These are phyloP conservation scores for Lachancea cidri DNA, from an alignment of 805 yeast genomes.

Conservation along the genomic window DNA sequence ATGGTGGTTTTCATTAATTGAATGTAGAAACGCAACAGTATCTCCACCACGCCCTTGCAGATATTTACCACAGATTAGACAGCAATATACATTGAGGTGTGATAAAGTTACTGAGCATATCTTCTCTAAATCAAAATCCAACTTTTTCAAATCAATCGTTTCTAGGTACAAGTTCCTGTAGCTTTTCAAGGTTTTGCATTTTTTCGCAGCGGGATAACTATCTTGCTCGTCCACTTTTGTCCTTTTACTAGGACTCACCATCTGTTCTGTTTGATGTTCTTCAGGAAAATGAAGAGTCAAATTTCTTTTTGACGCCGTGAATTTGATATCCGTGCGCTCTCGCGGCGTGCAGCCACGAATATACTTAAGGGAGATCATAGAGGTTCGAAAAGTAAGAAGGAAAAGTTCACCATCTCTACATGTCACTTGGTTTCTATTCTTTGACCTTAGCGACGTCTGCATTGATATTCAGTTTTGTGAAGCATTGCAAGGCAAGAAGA, in stretches of 20 bases:
- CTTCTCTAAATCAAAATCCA: conserved; percentile 68
- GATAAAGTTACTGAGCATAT: conserved; percentile 61
- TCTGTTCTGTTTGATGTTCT: neutral
- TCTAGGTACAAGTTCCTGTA: conserved; percentile 15
- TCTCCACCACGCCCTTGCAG: conserved; percentile 58
- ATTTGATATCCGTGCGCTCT: neutral
- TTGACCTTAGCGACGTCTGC: neutral
- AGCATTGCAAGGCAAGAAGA: neutral
- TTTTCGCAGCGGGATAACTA: neutral
- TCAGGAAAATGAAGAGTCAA: neutral
- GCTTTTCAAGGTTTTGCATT: neutral
- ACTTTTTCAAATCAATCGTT: conserved; percentile 28
- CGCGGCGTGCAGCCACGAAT: neutral
- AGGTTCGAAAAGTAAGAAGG: neutral
- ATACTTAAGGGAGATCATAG: neutral
- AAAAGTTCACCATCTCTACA: too few relatives aligned
- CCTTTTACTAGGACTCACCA: neutral
- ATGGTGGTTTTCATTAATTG: conserved; percentile 58
- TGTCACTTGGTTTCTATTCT: neutral
- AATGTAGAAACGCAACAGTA: conserved; percentile 66
- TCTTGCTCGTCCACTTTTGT: neutral
- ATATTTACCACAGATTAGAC: conserved; percentile 70
- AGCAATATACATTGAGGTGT: conserved; percentile 59
- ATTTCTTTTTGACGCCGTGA: neutral
- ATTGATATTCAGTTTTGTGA: neutral